Evolutionary conservation across 225 moss, liverwort and hornwort genomes (phyloP).

Genomic region (Ulota crispa): DNA sequence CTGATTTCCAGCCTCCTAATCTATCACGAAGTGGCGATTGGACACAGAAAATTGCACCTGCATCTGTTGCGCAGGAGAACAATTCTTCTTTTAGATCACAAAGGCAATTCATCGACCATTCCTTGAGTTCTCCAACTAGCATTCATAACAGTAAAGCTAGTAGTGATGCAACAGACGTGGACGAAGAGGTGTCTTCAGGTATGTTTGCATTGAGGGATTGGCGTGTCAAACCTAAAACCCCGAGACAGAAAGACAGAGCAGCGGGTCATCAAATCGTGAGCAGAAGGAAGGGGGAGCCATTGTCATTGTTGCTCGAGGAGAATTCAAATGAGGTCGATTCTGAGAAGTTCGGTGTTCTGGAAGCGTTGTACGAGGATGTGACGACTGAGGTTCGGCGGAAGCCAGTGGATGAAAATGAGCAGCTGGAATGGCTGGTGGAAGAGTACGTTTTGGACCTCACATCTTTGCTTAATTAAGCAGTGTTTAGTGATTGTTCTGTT

Average conservation of each 20-base stretch:
- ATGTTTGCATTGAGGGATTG: conserved; percentile 24
- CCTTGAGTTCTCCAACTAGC: conserved; percentile 4
- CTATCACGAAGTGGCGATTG: background rate
- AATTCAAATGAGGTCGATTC: conserved; percentile 5
- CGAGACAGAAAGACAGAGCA: conserved; percentile 30
- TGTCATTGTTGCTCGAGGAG: conserved; percentile 45
- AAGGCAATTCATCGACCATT: conserved; percentile 27
- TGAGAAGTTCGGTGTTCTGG: conserved; percentile 23
- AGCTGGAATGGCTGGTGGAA: conserved; percentile 83
- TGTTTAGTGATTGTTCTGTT: background rate
- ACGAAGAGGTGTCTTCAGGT: background rate
- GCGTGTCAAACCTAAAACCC: conserved; percentile 41
- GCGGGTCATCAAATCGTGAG: conserved; percentile 43
- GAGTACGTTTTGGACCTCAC: conserved; percentile 50
- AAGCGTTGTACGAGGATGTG: conserved; percentile 48
- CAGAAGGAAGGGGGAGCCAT: conserved; percentile 65
- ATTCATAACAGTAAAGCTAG: background rate
- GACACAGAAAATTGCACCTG: background rate
- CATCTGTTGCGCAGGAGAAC: background rate
- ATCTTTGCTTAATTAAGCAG: background rate
- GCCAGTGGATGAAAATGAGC: conserved; percentile 68
- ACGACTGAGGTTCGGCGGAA: conserved; percentile 33
- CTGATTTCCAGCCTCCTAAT: background rate
- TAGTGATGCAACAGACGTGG: background rate
- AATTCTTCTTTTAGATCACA: background rate